phyloP scores from a whole-genome alignment of 305 asterid genomes.

The Nicotiana rustica region DNA sequence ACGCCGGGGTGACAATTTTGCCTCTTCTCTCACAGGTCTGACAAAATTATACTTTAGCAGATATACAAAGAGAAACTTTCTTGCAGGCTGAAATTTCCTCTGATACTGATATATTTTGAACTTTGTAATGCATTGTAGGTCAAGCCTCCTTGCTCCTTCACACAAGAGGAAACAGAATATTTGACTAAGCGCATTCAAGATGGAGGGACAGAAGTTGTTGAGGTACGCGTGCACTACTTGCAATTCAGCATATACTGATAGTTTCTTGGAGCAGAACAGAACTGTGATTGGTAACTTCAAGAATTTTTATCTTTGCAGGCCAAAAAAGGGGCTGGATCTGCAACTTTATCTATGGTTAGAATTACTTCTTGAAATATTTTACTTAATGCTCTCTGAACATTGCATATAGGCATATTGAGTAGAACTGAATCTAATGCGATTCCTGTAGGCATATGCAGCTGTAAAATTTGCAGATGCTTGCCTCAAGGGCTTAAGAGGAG shows the following conservation, averaged over 20 bases:
- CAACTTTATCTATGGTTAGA: conserved; percentile 89
- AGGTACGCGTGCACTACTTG: conserved; percentile 50
- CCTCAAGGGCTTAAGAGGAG: conserved; percentile 88
- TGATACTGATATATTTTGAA: conserved; percentile 22
- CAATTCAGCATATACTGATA: conserved; percentile 10
- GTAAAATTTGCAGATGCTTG: conserved; percentile 93
- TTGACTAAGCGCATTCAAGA: conserved; percentile 91
- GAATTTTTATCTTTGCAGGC: conserved; percentile 58
- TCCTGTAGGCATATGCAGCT: conserved; percentile 88
- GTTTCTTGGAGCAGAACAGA: conserved; percentile 12
- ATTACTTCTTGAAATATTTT: neutral
- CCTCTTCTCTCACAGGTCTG: conserved; percentile 50
- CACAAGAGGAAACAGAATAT: conserved; percentile 46
- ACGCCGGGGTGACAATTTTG: conserved; percentile 62
- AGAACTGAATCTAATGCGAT: neutral
- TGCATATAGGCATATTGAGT: neutral
- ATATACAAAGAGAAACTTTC: conserved; percentile 5
- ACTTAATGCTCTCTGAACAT: neutral
- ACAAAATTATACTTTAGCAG: neutral
- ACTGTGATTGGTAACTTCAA: neutral
- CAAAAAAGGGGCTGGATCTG: conserved; percentile 95
- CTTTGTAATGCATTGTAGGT: conserved; percentile 41
- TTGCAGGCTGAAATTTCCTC: neutral
- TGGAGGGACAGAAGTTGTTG: conserved; percentile 96
- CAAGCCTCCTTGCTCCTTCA: conserved; percentile 55